Conservation (phyloP, 1,284 basidiomycete genomes). For the Sanghuangporus weigelae region DNA sequence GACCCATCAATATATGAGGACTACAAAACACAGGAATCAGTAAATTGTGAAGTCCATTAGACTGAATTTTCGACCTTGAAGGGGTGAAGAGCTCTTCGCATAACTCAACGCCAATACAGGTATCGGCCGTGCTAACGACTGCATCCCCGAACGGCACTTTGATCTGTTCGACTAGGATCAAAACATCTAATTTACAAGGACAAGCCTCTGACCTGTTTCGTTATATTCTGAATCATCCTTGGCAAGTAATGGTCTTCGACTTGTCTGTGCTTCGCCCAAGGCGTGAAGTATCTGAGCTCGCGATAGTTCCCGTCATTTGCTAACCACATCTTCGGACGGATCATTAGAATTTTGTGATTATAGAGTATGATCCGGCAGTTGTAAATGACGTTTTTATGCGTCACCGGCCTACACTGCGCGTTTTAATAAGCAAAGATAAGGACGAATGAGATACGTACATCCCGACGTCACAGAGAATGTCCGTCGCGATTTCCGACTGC, state of each 20-base stretch:
- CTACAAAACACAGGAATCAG: constrained; percentile 34
- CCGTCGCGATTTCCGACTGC: constrained; percentile 67
- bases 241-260: constrained; percentile 90
- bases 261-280: constrained; percentile 86
- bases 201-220: constrained; percentile 65
- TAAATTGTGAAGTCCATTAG: background rate
- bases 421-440: constrained; percentile 1
- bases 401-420: constrained; percentile 67
- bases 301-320: constrained; percentile 99
- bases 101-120: constrained; percentile 92
- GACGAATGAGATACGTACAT: constrained; percentile 53
- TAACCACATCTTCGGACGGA: constrained; percentile 99
- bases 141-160: constrained; percentile 96
- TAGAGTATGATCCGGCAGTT: constrained; percentile 92
- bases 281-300: constrained; percentile 93
- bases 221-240: constrained; percentile 78
- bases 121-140: constrained; percentile 89
- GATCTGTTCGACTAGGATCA: constrained; percentile 35
- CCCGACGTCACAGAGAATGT: constrained; percentile 89
- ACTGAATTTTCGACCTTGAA: constrained; percentile 56
- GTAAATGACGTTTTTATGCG: constrained; percentile 96
- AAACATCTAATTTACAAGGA: background rate
- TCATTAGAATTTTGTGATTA: constrained; percentile 83
- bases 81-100: constrained; percentile 99
- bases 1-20: constrained; percentile 94